phyloP scores from a whole-genome alignment of 331 rosid genomes.

The Dryas integrifolia region DNA sequence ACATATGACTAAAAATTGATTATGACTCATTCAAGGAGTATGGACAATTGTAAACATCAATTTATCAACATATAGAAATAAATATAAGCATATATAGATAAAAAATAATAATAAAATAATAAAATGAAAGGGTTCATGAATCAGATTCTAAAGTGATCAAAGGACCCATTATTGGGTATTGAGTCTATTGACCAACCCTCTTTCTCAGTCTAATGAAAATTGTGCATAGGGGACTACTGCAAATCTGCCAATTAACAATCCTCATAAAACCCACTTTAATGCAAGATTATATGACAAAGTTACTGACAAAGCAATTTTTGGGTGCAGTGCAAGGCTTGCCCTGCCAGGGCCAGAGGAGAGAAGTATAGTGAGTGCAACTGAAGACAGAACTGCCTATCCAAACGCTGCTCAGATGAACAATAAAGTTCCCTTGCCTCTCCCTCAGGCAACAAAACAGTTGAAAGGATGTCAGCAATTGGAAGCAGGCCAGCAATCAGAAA shows the following conservation, averaged over 20 bases:
- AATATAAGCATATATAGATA: background rate
- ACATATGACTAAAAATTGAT: background rate
- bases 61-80: background rate
- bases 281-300: conserved; percentile 28
- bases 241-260: conserved; percentile 22
- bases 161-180: conserved; percentile 5
- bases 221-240: background rate
- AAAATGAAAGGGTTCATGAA: conserved; percentile 4
- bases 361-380: conserved; percentile 56
- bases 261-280: conserved; percentile 10
- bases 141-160: background rate
- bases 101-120: background rate
- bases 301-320: conserved; percentile 28
- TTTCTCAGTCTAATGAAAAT: background rate
- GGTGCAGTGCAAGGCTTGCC: conserved; percentile 95
- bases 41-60: background rate
- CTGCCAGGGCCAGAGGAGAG: conserved; percentile 89
- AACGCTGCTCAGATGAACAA: conserved; percentile 34
- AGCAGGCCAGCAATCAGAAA: conserved; percentile 35
- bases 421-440: conserved; percentile 53
- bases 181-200: background rate
- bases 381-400: conserved; percentile 36
- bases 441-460: conserved; percentile 39
- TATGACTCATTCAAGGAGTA: background rate
- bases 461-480: conserved; percentile 50